A percentile compares a stretch with the other conserved stretches of the same genome.
Conservation (phyloP, 2,329 filamentous ascomycete genomes). For the Ascochyta clinopodiicola region DNA sequence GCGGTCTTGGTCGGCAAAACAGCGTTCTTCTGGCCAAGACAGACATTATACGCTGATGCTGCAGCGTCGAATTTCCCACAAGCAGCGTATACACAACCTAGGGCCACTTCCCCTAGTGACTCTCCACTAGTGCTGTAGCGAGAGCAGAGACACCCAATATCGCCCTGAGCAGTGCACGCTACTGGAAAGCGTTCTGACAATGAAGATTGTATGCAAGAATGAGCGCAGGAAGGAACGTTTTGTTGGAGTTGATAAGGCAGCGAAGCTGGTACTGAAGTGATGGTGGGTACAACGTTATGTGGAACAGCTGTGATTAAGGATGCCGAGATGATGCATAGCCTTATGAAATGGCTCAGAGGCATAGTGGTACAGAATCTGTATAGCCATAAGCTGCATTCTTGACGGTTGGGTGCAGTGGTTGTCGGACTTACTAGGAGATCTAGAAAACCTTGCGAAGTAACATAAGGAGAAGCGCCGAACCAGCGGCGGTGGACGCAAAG, state of each 20-base stretch:
- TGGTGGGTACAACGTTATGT: constrained; percentile 33
- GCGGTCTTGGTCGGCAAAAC: constrained; percentile 47
- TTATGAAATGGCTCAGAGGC: constrained; percentile 47
- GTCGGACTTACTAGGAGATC: constrained; percentile 41
- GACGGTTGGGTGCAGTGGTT: background rate
- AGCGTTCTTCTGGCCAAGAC: constrained; percentile 43
- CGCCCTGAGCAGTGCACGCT: constrained; percentile 41
- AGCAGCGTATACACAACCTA: constrained; percentile 46
- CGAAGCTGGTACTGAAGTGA: constrained; percentile 26
- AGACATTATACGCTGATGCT: constrained; percentile 45
- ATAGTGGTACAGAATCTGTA: constrained; percentile 48
- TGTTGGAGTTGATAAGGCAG: constrained; percentile 40
- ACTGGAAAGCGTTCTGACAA: constrained; percentile 44
- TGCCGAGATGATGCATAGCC: constrained; percentile 47
- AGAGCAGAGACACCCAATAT: constrained; percentile 48
- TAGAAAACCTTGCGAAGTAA: constrained; percentile 29
- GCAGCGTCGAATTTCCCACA: constrained; percentile 37
- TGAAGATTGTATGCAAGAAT: constrained; percentile 44
- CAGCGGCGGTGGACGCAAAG: constrained; percentile 43
- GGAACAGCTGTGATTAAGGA: constrained; percentile 44
- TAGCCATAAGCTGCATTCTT: constrained; percentile 40
- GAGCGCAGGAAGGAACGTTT: constrained; percentile 45
- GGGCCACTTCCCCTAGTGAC: constrained; percentile 47
- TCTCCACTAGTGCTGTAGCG: constrained; percentile 47
- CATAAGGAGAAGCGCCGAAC: constrained; percentile 47